These are phyloP conservation scores for Zygotorulaspora danielsina DNA, from an alignment of 805 yeast species.

Conservation along the genomic window DNA sequence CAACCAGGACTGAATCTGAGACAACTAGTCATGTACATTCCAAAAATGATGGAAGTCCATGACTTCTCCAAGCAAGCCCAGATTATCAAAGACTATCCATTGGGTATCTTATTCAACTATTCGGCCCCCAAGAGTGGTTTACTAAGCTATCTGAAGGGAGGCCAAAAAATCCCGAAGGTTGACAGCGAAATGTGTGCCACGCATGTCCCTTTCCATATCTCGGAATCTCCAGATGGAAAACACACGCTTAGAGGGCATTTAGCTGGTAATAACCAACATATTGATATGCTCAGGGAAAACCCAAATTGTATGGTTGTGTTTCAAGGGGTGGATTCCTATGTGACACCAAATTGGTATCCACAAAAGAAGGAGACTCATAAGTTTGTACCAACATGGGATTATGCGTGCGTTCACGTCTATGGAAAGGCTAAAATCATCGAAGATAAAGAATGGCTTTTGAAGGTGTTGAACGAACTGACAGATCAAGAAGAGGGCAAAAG, in stretches of 20 bases:
- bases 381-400: constrained; percentile 54
- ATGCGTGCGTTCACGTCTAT: constrained; percentile 43
- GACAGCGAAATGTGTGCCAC: constrained; percentile 46
- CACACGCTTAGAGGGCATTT: constrained; percentile 50
- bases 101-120: constrained; percentile 45
- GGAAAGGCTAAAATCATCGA: constrained; percentile 48
- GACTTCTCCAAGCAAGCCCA: constrained; percentile 39
- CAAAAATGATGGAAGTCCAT: constrained; percentile 23
- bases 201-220: constrained; percentile 52
- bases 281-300: constrained; percentile 38
- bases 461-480: constrained; percentile 44
- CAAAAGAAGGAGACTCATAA: constrained; percentile 53
- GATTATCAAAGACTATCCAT: constrained; percentile 46
- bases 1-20: too few relatives aligned
- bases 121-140: constrained; percentile 9
- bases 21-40: constrained; percentile 38
- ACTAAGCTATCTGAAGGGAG: constrained; percentile 11
- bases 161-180: constrained; percentile 17
- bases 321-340: constrained; percentile 49
- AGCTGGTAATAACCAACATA: constrained; percentile 40
- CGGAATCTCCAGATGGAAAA: constrained; percentile 36
- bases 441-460: constrained; percentile 43
- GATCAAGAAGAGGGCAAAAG: constrained; percentile 43
- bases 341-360: constrained; percentile 58
- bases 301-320: constrained; percentile 48